Evolutionary conservation across 345 rosid genomes (phyloP), one percentile per base, ranked within the genome.

Genomic region (Citrus australasica): DNA sequence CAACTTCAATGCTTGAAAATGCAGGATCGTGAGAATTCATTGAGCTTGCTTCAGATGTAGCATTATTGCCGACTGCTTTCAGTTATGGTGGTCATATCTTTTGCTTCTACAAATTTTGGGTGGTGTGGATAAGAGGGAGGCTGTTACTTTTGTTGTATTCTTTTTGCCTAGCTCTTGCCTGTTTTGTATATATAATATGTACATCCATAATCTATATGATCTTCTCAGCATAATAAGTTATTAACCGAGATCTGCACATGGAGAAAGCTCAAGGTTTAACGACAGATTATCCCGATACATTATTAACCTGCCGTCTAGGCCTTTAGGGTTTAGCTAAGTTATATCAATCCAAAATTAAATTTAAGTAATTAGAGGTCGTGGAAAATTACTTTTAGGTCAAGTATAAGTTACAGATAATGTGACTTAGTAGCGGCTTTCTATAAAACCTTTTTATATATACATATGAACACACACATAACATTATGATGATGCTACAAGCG

Each of bases 21-120:
- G 87, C 92, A 89, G 90, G 87, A 78, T 83, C 70, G 28, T 53
- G 74, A 84, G 91, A 81, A 75, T 82, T 68, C 64, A 33, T 32
- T 85, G 84, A 82, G 66, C 81, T 35, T 60, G 40, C 21, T 61
- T 69, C 71, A 67, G 63, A 73, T 38, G 48, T 60, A 64, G 69
- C 76, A 65, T 62, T 17, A 8, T 0, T 24, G 21, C 32, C 17
- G 5, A 4, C 33, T 37, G 16, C 25, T 75, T 24, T 71, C 19
- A 24, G 70, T 24, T 72, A 11, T 16, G 35, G 53, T 17, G 37
- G 38, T 7, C 67, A n/a, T 38, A 35, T 17, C 19, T 37, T 38
- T 60, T 4, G 25, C 9, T 11, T 9, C 19, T 25, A 21, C 33
- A 38, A 4, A 53, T 53, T 6, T 17, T 17, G 25, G 56, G 6